phyloP scores from a whole-genome alignment of 345 rosid genomes.

The Mallotus nudiflorus region DNA sequence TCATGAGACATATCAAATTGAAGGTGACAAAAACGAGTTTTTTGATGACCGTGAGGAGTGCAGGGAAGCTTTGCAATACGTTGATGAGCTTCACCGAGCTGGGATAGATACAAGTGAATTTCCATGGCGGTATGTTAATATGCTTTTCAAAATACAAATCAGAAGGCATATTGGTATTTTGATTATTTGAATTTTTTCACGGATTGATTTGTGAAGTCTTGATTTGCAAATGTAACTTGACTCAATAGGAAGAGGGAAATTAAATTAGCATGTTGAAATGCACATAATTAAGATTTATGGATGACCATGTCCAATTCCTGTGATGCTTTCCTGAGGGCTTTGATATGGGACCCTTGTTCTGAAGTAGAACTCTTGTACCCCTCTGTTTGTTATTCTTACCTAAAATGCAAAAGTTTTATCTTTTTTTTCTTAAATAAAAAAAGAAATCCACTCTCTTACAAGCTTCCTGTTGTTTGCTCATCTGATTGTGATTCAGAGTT shows the following conservation, averaged over 20 bases:
- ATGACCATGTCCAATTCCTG: not conserved
- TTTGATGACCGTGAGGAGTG: slow-evolving; percentile 92
- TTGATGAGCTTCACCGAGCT: slow-evolving; percentile 93
- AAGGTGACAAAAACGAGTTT: slow-evolving; percentile 83
- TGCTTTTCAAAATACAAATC: not conserved
- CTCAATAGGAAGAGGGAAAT: not conserved
- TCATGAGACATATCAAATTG: slow-evolving; percentile 75
- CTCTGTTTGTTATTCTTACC: not conserved
- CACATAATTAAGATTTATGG: not conserved
- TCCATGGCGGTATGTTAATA: slow-evolving; percentile 84
- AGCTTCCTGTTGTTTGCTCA: not conserved
- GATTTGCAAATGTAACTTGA: not conserved
- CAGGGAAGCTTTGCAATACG: slow-evolving; percentile 88
- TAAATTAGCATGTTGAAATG: not conserved
- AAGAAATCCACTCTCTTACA: not conserved
- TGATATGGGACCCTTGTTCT: not conserved
- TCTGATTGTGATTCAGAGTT: slow-evolving; percentile 3
- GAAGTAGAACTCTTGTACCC: not conserved
- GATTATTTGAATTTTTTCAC: slow-evolving; percentile 4
- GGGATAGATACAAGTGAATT: slow-evolving; percentile 98
- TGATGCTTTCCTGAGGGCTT: not conserved
- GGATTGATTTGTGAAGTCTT: not conserved
- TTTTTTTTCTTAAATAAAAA: not conserved
- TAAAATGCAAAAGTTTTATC: not conserved
- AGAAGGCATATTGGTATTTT: not conserved